phyloP scores from a whole-genome alignment of 352 stramenopile species.

The Thraustotheca clavata region DNA sequence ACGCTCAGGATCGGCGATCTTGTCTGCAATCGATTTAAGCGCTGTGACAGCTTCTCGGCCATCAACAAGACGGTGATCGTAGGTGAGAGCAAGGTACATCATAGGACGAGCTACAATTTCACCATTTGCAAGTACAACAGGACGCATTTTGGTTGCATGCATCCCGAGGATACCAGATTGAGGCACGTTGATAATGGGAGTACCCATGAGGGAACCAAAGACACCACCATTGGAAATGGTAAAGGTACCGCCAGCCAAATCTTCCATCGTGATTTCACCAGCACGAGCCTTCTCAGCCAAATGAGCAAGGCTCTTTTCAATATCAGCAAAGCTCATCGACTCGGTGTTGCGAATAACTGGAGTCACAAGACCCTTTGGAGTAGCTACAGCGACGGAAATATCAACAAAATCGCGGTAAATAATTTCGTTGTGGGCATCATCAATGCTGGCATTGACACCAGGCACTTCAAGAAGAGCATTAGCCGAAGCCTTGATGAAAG shows the following conservation, averaged over 20 bases:
- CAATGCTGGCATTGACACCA: constrained; percentile 97
- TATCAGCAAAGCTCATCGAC: constrained; percentile 96
- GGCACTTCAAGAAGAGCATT: constrained; percentile 90
- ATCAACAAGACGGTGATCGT: constrained; percentile 99
- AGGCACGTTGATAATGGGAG: constrained; percentile 99
- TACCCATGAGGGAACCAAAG: constrained; percentile 98
- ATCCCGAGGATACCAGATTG: constrained; percentile 98
- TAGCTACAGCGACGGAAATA: constrained; percentile 97
- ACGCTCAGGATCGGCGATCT: constrained; percentile 94
- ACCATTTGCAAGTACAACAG: constrained; percentile 87
- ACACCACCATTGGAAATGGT: constrained; percentile 99
- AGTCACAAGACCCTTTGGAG: constrained; percentile 95
- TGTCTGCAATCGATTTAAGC: constrained; percentile 96
- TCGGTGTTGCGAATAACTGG: constrained; percentile 97
- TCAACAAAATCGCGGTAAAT: constrained; percentile 98
- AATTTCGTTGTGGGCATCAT: constrained; percentile 96
- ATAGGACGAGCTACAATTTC: constrained; percentile 96
- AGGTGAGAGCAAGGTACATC: constrained; percentile 99
- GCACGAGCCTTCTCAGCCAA: constrained; percentile 78
- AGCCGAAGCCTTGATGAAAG: constrained; percentile 96
- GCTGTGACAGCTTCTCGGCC: constrained; percentile 98
- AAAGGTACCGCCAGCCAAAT: constrained; percentile 97
- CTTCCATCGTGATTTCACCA: constrained; percentile 72
- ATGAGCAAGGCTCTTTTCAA: constrained; percentile 94
- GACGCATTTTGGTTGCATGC: constrained; percentile 98